Base-by-base conservation (phyloP, 129 eudicot genomes). In the Centella asiatica region DNA sequence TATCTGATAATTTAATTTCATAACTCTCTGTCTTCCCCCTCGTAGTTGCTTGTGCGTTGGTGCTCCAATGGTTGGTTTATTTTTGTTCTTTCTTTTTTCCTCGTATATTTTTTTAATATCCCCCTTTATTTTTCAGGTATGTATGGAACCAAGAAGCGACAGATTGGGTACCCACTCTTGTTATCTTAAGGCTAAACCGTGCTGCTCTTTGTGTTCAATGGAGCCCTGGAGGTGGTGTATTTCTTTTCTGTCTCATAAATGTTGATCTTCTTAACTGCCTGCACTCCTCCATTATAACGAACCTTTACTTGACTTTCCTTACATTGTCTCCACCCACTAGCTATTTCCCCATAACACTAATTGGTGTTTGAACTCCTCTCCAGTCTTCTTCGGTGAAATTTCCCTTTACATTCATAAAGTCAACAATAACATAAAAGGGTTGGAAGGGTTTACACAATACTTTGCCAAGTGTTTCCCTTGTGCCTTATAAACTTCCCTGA, bases 121-220 rank as follows among this genome's bases (percentile, higher is more conserved):
- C 20, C 6, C 17, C 24, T 58, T 32, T 37, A 51, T 36, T 14
- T 55, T 69, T 53, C 81, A 92, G 99, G 62, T 92, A 92, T 74
- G 99, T 92, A 57, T 92, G 99, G 99, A 87, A 85, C 74, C 86
- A 79, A 58, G 99, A 92, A 80, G 81, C 75, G 36, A 62, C 86
- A 66, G 83, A 80, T 44, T 92, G 99, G 99, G 95, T 87, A 9
- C 99, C 96, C 31, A 92, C 99, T 22, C 95, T 92, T 53, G 99
- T 92, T 71, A 92, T 92, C 62, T 88, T 92, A 39, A 76, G 99
- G 81, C 79, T 92, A 34, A 92, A 92, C 56, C 88, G 99, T 34
- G 99, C 99, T 36, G 99, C 99, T 33, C 96, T 92, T 58, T 92
- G 99, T 76, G 99, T 92, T 52, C 96, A 92, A 66, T 92, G 99